Evolutionary conservation across 768 basidiomycete genomes (phyloP).

Genomic region (Neoboletus magnificus): DNA sequence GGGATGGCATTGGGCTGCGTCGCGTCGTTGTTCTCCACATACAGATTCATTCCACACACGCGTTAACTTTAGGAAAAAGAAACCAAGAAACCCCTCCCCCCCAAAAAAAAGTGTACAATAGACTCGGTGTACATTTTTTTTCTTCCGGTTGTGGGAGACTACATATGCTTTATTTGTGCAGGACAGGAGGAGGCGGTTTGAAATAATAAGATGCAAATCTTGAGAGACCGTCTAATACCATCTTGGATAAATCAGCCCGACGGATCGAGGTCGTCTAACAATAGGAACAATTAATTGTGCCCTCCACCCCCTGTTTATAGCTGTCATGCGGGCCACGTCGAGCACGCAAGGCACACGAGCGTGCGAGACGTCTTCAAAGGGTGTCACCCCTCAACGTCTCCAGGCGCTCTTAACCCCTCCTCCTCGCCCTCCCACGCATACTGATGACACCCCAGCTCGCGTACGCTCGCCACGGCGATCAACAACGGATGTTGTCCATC

Average conservation of each 20-base stretch:
- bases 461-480: conserved; percentile 67
- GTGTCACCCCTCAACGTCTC: not conserved
- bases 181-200: not conserved
- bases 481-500: conserved; percentile 62
- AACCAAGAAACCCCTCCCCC: too few species aligned
- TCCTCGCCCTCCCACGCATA: conserved; percentile 40
- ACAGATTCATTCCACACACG: not conserved
- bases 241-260: too few species aligned
- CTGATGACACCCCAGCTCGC: conserved; percentile 58
- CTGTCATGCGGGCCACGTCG: not conserved
- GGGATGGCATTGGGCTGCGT: not conserved
- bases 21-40: not conserved
- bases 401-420: conserved; percentile 8
- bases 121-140: not conserved
- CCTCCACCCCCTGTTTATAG: not conserved
- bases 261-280: too few species aligned
- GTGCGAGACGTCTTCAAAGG: not conserved
- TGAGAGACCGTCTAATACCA: too few species aligned
- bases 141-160: not conserved
- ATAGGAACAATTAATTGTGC: not conserved
- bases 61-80: not conserved
- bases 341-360: not conserved
- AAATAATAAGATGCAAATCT: not conserved
- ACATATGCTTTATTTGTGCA: not conserved
- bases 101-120: not conserved